Percentiles rank a stretch among this genome's conserved stretches.
Evolutionary conservation across 2,329 filamentous ascomycete genomes (phyloP).

Genomic region (Fusarium nematophilum): DNA sequence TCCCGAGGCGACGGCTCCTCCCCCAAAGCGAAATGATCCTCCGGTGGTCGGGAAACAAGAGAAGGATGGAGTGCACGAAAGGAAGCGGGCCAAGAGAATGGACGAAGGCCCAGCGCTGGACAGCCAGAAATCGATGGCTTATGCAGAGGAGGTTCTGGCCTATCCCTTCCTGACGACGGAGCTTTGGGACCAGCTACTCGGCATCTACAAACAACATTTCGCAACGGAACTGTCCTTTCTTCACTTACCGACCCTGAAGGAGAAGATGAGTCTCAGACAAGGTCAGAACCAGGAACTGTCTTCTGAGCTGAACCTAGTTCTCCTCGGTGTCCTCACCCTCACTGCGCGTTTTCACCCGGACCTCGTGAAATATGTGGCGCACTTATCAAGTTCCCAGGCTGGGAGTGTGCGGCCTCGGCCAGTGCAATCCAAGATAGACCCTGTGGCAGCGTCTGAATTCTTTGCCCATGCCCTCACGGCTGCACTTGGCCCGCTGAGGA

Average conservation of each 20-base stretch:
- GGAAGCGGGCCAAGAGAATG: conserved; percentile 60
- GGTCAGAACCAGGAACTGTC: conserved; percentile 49
- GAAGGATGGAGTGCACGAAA: conserved; percentile 58
- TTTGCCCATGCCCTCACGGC: conserved; percentile 69
- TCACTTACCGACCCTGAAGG: conserved; percentile 72
- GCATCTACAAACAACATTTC: conserved; percentile 77
- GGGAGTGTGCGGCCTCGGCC: conserved; percentile 50
- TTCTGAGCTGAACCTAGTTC: conserved; percentile 66
- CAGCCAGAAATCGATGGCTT: conserved; percentile 48
- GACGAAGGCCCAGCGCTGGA: conserved; percentile 56
- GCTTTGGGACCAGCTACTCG: conserved; percentile 76
- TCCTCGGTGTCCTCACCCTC: conserved; percentile 75
- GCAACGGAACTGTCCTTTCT: conserved; percentile 79
- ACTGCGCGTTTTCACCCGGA: conserved; percentile 75
- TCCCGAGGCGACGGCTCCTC: conserved; percentile 57
- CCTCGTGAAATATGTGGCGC: conserved; percentile 65
- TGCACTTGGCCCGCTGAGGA: conserved; percentile 61
- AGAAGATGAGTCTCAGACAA: conserved; percentile 59
- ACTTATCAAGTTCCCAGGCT: conserved; percentile 50
- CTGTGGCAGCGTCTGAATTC: conserved; percentile 70
- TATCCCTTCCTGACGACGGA: conserved; percentile 70
- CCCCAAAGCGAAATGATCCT: conserved; percentile 57
- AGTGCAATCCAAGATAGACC: conserved; percentile 55
- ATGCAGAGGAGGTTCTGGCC: conserved; percentile 70
- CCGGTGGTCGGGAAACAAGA: conserved; percentile 53